Base-by-base conservation (phyloP, 371 early-diverging fungal genomes). In the Mortierella sp. region DNA sequence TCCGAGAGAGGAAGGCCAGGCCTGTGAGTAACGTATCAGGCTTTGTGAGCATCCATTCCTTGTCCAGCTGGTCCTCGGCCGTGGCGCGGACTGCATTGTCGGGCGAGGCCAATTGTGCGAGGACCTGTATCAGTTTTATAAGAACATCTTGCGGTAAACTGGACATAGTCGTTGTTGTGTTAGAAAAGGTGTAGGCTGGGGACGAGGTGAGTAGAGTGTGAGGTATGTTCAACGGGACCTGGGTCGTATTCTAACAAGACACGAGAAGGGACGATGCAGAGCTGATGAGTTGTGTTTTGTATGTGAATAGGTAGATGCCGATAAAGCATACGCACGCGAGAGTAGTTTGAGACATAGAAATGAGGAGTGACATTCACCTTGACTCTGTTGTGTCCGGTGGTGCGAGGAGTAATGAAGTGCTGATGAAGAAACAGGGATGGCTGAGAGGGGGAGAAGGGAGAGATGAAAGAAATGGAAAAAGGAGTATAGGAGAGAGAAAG, bases 41-140 rank as follows among this genome's bases (percentile, higher is more conserved):
- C 77, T 92, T 92, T 78, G 90, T 89, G 77, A 89, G 85, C 68
- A 93, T 90, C 95, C 95, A 96, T 72, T 94, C 91, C 48, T 91
- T 89, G 82, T 94, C 93, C 70, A 97, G 91, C 78, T 92, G 90
- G 44, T 90, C 83, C 89, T 97, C 97, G 45, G 96, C 95, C 28
- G 89, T 88, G 57, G 93, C 88, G 82, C 97, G 93, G 76, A 88
- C 80, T 70, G 79, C 81, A 72, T 94, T 94, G 65, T 94, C 92
- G 73, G 87, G 68, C 34, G 94, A 92, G 38, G 88, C 89, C 75
- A 94, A 88, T 52, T 88, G 90, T 31, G 89, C 89, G 80, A 94
- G 87, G 60, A 93, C 88, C 38, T 91, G 89, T 60, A 92, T 84
- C 45, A 94, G 89, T 80, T 91, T 92, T 76, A 89, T 87, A 75